Conservation (phyloP, 306 rosid species). For the Quercus alba region DNA sequence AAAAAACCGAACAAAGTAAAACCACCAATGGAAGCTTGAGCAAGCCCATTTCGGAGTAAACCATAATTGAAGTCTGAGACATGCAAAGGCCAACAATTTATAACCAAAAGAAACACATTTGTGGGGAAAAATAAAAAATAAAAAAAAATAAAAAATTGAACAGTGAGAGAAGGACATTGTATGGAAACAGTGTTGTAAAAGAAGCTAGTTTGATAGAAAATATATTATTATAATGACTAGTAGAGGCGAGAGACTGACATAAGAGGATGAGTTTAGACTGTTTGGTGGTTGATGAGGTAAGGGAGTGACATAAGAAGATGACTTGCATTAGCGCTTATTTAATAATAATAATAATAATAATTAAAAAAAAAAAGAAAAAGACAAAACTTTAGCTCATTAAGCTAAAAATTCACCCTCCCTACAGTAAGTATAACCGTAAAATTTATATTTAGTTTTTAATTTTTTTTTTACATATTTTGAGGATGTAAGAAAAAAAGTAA, state of each 20-base stretch:
- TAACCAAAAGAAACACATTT: conserved; percentile 26
- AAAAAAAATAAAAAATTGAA: neutral
- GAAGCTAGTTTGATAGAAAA: conserved; percentile 4
- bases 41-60: conserved; percentile 43
- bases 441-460: too few species aligned
- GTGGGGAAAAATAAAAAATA: neutral
- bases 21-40: conserved; percentile 29
- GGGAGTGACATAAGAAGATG: conserved; percentile 27
- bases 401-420: too few species aligned
- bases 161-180: conserved; percentile 12
- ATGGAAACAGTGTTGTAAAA: neutral
- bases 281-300: conserved; percentile 44
- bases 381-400: too few species aligned
- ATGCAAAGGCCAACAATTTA: conserved; percentile 13
- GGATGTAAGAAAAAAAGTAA: too few species aligned
- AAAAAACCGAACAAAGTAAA: conserved; percentile 34
- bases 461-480: too few species aligned
- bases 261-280: too few species aligned
- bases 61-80: conserved; percentile 1
- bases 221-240: conserved; percentile 12
- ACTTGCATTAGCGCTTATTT: too few species aligned
- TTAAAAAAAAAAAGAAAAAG: too few species aligned
- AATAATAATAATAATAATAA: too few species aligned
- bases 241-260: conserved; percentile 29
- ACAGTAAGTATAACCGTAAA: too few species aligned